Base-by-base conservation (phyloP, 2,329 filamentous ascomycete species). In the Dryadomyces sulphureus region DNA sequence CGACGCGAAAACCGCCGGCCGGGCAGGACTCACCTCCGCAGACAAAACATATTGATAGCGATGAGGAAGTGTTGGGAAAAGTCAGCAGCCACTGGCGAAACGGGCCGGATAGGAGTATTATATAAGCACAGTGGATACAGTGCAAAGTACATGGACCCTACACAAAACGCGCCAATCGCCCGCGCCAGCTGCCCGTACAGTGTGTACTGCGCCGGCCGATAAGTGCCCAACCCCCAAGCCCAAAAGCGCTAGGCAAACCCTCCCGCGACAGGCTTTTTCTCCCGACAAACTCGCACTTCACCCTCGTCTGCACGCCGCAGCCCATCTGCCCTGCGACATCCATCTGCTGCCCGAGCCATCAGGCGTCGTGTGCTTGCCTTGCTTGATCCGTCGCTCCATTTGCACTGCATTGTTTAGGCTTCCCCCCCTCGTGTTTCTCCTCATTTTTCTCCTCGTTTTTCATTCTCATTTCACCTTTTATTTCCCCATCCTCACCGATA, bases 41-140 rank as follows among this genome's bases (percentile, higher is more conserved):
- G 66, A 61, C 78, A 82, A 60, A 82, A 81, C 77, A 82, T 81
- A 52, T 49, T 56, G 54, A 35, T 40, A n/a, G n/a, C 11, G 22
- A 21, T 7, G 22, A 17, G 2, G 21, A 19, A 20, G 2, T 12
- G 21, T 20, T 16, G 30, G 9, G n/a, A n/a, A n/a, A n/a, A n/a
- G n/a, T n/a, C n/a, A 20, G n/a, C 7, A 38, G 9, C 3, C 16
- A 8, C 20, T 8, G 5, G 9, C 34, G 34, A n/a, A n/a, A n/a
- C n/a, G n/a, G n/a, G n/a, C n/a, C n/a, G n/a, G n/a, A n/a, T n/a
- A n/a, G n/a, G n/a, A n/a, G n/a, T n/a, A n/a, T n/a, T n/a, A n/a
- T n/a, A n/a, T n/a, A n/a, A n/a, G n/a, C n/a, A n/a, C n/a, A n/a
- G n/a, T n/a, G n/a, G n/a, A n/a, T n/a, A n/a, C n/a, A n/a, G n/a